A percentile compares a stretch with the other conserved stretches of the same genome.
Evolutionary conservation across 257 asterid genomes (phyloP).

Genomic region (Paulownia fortunei): DNA sequence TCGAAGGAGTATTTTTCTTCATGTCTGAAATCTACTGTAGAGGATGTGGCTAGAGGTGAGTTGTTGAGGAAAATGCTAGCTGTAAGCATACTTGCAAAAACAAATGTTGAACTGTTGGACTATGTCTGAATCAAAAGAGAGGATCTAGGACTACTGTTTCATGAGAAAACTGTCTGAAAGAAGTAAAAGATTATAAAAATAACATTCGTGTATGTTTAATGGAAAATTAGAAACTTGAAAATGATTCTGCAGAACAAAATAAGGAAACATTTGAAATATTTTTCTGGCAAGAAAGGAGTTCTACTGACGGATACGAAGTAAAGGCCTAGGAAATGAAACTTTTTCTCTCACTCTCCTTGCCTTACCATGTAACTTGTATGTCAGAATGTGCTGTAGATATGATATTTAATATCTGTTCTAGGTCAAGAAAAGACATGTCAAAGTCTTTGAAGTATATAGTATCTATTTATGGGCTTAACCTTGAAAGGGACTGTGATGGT

Average conservation of each 20-base stretch:
- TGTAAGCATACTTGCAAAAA: background rate
- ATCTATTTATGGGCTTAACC: background rate
- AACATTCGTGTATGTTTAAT: background rate
- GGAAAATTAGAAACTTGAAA: background rate
- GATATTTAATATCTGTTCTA: background rate
- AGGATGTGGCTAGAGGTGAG: background rate
- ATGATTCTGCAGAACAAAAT: background rate
- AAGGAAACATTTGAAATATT: background rate
- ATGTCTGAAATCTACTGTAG: background rate
- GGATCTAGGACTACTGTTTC: background rate
- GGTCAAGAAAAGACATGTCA: background rate
- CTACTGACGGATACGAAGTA: background rate
- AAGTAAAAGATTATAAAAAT: background rate
- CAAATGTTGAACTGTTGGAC: background rate
- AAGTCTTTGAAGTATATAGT: background rate
- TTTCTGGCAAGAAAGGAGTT: background rate
- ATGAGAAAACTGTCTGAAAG: background rate
- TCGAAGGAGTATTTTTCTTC: background rate
- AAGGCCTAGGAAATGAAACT: background rate
- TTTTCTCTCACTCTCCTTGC: background rate
- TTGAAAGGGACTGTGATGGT: background rate
- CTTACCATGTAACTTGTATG: background rate
- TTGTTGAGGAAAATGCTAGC: constrained; percentile 7
- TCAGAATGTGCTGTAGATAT: background rate
- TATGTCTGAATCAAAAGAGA: background rate